Evolutionary conservation across 495 filamentous ascomycete species (phyloP).

Genomic region (Tuber umbilicatum): DNA sequence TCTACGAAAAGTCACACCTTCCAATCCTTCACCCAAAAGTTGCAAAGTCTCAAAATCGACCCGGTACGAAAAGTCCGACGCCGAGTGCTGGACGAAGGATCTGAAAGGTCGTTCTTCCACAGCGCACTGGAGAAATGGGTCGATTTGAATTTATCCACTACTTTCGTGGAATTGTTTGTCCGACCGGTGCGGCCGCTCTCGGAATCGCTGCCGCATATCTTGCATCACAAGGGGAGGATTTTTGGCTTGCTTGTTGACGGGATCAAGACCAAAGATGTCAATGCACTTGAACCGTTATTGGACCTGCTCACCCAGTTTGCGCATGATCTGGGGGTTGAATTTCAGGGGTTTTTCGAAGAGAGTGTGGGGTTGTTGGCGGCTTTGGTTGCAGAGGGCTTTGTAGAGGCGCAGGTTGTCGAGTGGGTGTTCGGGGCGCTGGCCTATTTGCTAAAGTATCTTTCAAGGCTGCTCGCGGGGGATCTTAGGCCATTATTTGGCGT

Average conservation of each 20-base stretch:
- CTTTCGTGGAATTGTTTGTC: conserved; percentile 62
- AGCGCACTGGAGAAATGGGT: conserved; percentile 78
- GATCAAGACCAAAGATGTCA: conserved; percentile 66
- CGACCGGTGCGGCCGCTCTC: conserved; percentile 66
- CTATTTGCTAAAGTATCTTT: conserved; percentile 95
- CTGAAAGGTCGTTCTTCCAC: conserved; percentile 69
- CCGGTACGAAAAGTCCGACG: conserved; percentile 79
- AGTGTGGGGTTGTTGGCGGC: conserved; percentile 62
- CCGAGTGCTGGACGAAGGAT: conserved; percentile 68
- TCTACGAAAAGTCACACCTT: conserved; percentile 72
- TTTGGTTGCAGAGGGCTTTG: conserved; percentile 54
- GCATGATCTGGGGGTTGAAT: conserved; percentile 77
- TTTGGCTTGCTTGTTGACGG: conserved; percentile 69
- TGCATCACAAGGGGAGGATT: conserved; percentile 79
- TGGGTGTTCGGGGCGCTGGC: conserved; percentile 94
- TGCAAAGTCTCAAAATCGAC: conserved; percentile 84
- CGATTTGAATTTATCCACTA: conserved; percentile 78
- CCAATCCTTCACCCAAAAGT: conserved; percentile 86
- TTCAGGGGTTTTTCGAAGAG: conserved; percentile 76
- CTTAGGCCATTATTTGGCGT: conserved; percentile 73
- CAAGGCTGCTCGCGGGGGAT: conserved; percentile 74
- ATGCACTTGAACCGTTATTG: conserved; percentile 76
- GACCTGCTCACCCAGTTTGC: conserved; percentile 82
- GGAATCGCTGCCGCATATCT: conserved; percentile 82
- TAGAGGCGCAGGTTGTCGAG: conserved; percentile 50